Evolutionary conservation across 352 stramenopile species (phyloP).

Genomic region (Bremia lactucae): DNA sequence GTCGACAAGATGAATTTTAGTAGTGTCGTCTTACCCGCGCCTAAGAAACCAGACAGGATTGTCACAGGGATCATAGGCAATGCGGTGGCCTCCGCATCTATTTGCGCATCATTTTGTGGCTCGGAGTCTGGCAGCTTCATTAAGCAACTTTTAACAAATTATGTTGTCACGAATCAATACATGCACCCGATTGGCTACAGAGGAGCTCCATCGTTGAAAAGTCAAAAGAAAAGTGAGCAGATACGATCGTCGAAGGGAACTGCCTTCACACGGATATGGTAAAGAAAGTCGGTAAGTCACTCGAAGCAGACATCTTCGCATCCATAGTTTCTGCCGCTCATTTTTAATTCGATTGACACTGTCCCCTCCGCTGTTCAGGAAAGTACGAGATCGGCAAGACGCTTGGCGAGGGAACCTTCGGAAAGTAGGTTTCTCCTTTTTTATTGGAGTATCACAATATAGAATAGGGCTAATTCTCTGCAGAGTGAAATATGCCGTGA

Average conservation of each 20-base stretch:
- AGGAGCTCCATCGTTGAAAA: conserved; percentile 19
- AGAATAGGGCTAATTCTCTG: not conserved
- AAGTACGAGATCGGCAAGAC: conserved; percentile 97
- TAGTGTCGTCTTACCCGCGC: conserved; percentile 95
- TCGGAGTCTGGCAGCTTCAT: conserved; percentile 6
- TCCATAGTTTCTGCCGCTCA: not conserved
- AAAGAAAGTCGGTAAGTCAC: conserved; percentile 45
- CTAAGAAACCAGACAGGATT: conserved; percentile 93
- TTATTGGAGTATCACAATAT: not conserved
- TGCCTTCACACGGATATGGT: conserved; percentile 20
- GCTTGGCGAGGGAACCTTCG: conserved; percentile 93
- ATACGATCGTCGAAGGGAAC: conserved; percentile 5
- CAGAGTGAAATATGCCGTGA: conserved; percentile 91
- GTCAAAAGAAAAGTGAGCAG: conserved; percentile 7
- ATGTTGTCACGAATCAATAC: not conserved
- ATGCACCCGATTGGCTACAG: conserved; percentile 6
- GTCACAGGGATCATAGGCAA: conserved; percentile 76
- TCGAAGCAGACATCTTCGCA: no score
- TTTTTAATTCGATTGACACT: not conserved
- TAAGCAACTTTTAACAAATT: no score
- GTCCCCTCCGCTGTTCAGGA: conserved; percentile 37
- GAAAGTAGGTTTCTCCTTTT: conserved; percentile 69
- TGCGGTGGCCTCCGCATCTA: not conserved
- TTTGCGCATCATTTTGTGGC: conserved; percentile 3
- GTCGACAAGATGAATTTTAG: conserved; percentile 95